Evolutionary conservation across 495 filamentous ascomycete species (phyloP).

Genomic region (Cryomyces minteri): DNA sequence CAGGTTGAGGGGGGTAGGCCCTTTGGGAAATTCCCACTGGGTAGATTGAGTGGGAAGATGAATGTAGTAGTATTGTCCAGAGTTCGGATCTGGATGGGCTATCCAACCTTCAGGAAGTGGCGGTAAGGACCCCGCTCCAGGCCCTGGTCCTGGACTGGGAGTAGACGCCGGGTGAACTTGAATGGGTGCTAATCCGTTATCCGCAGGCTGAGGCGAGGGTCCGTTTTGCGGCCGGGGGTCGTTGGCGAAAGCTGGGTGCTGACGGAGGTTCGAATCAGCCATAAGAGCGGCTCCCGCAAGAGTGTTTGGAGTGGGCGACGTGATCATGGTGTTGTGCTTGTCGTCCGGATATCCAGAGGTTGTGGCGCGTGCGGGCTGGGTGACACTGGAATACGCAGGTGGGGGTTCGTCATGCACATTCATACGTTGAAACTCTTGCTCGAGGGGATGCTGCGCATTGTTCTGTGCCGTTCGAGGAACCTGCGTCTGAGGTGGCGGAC

Average conservation of each 20-base stretch:
- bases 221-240: conserved; percentile 31
- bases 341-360: conserved; percentile 49
- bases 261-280: conserved; percentile 28
- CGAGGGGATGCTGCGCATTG: conserved; percentile 34
- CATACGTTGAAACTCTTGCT: conserved; percentile 79
- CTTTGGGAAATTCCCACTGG: conserved; percentile 97
- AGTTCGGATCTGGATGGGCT: conserved; percentile 84
- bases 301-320: background rate
- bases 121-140: conserved; percentile 64
- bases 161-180: conserved; percentile 23
- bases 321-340: conserved; percentile 29
- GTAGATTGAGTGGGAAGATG: conserved; percentile 90
- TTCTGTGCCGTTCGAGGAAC: conserved; percentile 9
- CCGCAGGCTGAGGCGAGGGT: conserved; percentile 12
- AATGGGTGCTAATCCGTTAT: conserved; percentile 1
- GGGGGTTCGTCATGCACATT: conserved; percentile 70
- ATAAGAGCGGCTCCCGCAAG: background rate
- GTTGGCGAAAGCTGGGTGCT: conserved; percentile 79
- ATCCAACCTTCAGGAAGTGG: conserved; percentile 97
- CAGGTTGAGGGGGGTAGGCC: conserved; percentile 65
- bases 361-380: conserved; percentile 25
- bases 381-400: conserved; percentile 77
- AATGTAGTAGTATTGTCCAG: conserved; percentile 97
- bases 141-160: conserved; percentile 28
- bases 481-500: conserved; percentile 16